Conservation (phyloP, 1,139 yeast species). For the Geotrichum phurueaensis region DNA sequence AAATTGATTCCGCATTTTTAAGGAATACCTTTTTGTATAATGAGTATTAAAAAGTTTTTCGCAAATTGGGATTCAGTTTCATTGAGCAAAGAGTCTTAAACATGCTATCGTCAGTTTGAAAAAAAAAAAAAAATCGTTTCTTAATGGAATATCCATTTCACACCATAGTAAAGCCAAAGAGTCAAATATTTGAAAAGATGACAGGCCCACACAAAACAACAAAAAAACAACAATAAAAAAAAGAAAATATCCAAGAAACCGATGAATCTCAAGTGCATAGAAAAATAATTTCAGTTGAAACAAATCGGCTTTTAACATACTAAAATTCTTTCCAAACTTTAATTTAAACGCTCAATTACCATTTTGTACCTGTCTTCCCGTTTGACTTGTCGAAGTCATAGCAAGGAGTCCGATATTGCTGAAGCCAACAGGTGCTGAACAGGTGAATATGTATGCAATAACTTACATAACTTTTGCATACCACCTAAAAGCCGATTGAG, state of each 20-base stretch:
- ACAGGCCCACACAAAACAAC: background rate
- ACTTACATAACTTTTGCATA: background rate
- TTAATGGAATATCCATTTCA: too few relatives aligned
- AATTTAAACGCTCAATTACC: background rate
- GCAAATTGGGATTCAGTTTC: too few relatives aligned
- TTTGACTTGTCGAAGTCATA: background rate
- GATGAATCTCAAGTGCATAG: background rate
- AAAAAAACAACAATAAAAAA: background rate
- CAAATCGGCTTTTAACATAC: background rate
- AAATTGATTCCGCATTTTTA: too few relatives aligned
- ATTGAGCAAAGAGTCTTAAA: too few relatives aligned
- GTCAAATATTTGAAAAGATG: too few relatives aligned
- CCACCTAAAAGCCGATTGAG: background rate
- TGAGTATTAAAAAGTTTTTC: too few relatives aligned
- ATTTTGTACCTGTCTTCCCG: background rate
- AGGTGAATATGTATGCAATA: background rate
- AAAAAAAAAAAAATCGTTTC: too few relatives aligned
- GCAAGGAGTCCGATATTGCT: background rate
- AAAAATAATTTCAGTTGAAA: background rate
- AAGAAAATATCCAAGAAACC: background rate
- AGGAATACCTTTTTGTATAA: too few relatives aligned
- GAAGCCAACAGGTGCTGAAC: background rate
- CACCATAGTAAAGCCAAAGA: too few relatives aligned
- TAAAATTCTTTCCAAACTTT: background rate
- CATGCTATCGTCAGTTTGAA: too few relatives aligned